These are phyloP conservation scores for Cryphonectria nitschkei DNA, from an alignment of 2,329 filamentous ascomycete genomes.

Conservation along the genomic window DNA sequence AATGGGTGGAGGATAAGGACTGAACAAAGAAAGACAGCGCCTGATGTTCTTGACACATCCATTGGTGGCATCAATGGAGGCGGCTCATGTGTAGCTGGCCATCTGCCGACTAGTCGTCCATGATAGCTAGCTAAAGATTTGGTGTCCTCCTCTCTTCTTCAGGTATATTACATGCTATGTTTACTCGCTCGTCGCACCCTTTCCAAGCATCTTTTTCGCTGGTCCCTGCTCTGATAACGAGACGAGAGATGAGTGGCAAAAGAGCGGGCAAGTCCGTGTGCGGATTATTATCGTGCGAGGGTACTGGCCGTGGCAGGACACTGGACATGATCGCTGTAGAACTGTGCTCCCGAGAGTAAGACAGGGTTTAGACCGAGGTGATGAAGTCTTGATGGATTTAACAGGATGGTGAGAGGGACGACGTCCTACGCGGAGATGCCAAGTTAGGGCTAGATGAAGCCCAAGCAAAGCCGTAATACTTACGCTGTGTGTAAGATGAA, in stretches of 20 bases:
- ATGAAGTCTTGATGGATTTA: not conserved
- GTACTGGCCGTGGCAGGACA: not conserved
- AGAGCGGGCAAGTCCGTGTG: not conserved
- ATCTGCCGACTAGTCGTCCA: not conserved
- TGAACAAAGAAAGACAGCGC: too few relatives aligned
- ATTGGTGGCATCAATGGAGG: not conserved
- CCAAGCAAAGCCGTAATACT: not conserved
- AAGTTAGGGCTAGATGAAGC: not conserved
- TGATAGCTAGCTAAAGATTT: too few relatives aligned
- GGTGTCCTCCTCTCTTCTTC: too few relatives aligned
- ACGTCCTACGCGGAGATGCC: not conserved
- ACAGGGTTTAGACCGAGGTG: not conserved
- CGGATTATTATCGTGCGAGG: not conserved
- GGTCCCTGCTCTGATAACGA: not conserved
- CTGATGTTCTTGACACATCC: too few relatives aligned
- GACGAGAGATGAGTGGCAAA: not conserved
- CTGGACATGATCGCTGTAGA: too few relatives aligned
- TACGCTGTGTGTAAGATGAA: not conserved
- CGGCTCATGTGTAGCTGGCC: not conserved
- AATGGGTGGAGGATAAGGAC: not conserved
- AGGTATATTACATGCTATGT: not conserved
- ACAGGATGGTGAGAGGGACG: not conserved
- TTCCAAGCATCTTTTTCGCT: not conserved
- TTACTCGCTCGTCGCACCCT: not conserved
- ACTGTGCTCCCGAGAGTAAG: not conserved